Evolutionary conservation across 2,329 filamentous ascomycete species (phyloP).

Genomic region (Aspergillus sp.): DNA sequence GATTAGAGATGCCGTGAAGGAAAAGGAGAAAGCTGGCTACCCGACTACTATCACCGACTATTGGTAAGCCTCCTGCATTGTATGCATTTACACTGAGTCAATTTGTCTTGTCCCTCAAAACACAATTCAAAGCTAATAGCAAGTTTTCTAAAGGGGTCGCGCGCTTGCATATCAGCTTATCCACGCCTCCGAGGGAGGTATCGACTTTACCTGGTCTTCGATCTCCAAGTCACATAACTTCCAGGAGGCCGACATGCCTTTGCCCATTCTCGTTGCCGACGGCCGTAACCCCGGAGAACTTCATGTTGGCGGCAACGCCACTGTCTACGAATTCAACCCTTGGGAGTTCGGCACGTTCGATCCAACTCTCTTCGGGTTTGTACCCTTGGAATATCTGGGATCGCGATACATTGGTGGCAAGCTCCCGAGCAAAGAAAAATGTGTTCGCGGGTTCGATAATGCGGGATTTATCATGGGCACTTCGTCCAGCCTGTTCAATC

Average conservation of each 20-base stretch:
- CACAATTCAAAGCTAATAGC: neutral
- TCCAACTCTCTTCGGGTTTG: slow-evolving; percentile 67
- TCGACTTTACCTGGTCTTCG: slow-evolving; percentile 76
- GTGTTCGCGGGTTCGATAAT: slow-evolving; percentile 79
- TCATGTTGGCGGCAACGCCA: slow-evolving; percentile 65
- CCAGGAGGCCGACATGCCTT: slow-evolving; percentile 59
- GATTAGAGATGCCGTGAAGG: slow-evolving; percentile 42
- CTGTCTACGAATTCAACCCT: slow-evolving; percentile 72
- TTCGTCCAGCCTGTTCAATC: slow-evolving; percentile 78
- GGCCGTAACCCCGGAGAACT: slow-evolving; percentile 60
- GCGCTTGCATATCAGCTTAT: slow-evolving; percentile 66
- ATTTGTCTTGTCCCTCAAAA: too few relatives aligned
- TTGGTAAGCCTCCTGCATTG: slow-evolving; percentile 49
- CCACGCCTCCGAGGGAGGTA: slow-evolving; percentile 70
- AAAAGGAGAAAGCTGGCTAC: slow-evolving; percentile 64
- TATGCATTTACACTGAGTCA: too few relatives aligned
- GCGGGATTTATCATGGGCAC: slow-evolving; percentile 80
- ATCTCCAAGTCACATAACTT: slow-evolving; percentile 63
- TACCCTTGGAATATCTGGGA: slow-evolving; percentile 66
- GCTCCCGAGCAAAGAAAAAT: slow-evolving; percentile 55
- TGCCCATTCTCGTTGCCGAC: slow-evolving; percentile 70
- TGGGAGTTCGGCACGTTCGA: slow-evolving; percentile 76
- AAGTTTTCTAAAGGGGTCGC: slow-evolving; percentile 12
- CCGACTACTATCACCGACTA: slow-evolving; percentile 78
- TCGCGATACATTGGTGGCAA: slow-evolving; percentile 66